Conservation (phyloP, 2,329 filamentous ascomycete genomes). For the Microdochium paspali region DNA sequence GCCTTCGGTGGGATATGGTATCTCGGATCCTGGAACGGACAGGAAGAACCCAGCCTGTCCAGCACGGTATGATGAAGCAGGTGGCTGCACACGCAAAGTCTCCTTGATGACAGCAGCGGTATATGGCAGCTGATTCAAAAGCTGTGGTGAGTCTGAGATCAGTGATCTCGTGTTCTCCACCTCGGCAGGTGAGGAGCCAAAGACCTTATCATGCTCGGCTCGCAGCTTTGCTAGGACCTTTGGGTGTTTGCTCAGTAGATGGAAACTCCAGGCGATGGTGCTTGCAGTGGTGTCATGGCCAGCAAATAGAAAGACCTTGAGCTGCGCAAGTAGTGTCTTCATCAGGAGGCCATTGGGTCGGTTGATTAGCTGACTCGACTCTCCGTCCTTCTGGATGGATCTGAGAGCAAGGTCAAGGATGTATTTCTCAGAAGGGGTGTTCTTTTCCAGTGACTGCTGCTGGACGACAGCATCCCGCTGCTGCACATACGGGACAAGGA, state of each 20-base stretch:
- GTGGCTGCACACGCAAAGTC: conserved; percentile 39
- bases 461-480: conserved; percentile 8
- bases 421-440: conserved; percentile 10
- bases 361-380: conserved; percentile 5
- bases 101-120: conserved; percentile 44
- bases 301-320: conserved; percentile 21
- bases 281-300: conserved; percentile 22
- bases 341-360: conserved; percentile 10
- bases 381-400: conserved; percentile 11
- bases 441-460: conserved; percentile 11
- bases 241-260: conserved; percentile 13
- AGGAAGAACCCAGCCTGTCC: conserved; percentile 26
- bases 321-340: conserved; percentile 11
- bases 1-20: conserved; percentile 27
- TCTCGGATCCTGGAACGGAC: conserved; percentile 29
- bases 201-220: conserved; percentile 27
- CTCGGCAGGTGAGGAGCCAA: conserved; percentile 26
- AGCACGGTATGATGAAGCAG: conserved; percentile 27
- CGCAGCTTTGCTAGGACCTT: conserved; percentile 11
- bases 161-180: conserved; percentile 22
- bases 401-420: conserved; percentile 17
- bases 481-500: conserved; percentile 15
- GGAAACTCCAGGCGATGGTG: conserved; percentile 14
- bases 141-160: conserved; percentile 29
- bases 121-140: conserved; percentile 41